Evolutionary conservation across 371 early-diverging fungal species (phyloP), one percentile per base, ranked within the genome.

Genomic region (Coemansia sp.): DNA sequence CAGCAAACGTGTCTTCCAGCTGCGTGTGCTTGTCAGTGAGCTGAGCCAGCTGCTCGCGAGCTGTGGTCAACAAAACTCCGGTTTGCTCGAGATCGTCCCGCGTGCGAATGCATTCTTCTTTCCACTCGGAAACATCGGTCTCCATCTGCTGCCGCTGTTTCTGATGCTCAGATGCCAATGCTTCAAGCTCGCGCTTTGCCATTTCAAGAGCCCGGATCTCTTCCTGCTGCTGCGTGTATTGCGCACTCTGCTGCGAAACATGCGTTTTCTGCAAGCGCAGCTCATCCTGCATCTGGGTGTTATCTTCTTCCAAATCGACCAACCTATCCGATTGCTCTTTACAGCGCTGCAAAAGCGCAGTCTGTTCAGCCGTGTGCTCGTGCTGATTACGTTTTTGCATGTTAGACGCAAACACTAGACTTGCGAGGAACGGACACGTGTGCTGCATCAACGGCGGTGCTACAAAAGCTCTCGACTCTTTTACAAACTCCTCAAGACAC

Each of bases 101-200:
- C 5, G 68, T 55, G 3, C 52, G 61, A 2, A 27, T n/a, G 24
- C 72, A 72, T 45, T 68, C 72, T 0, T 58, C 52, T 47, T 64
- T 64, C 76, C 76, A 76, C 13, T 64, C 63, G 1, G 7, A 22
- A 22, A 22, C 24, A 2, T 22, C 22, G 22, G 22, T 22, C 22
- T 22, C 22, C 22, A 22, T 22, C 22, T 22, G 22, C 22, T 22
- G 22, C 22, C 22, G 22, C 22, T 22, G 22, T 22, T 22, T 22
- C 22, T 22, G 22, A 22, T 22, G 22, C 22, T 22, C 22, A 22
- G 22, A 22, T 22, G 22, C 22, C 22, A 1, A 22, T 22, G 22
- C 22, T 22, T 22, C 22, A 22, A 22, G 22, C 22, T 22, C 22
- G 22, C 22, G 22, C 22, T 22, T 22, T 22, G 22, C 22, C 22